A percentile compares a stretch with the other conserved stretches of the same genome.
Evolutionary conservation across 306 rosid genomes (phyloP).

Genomic region (Rubus parviflorus): DNA sequence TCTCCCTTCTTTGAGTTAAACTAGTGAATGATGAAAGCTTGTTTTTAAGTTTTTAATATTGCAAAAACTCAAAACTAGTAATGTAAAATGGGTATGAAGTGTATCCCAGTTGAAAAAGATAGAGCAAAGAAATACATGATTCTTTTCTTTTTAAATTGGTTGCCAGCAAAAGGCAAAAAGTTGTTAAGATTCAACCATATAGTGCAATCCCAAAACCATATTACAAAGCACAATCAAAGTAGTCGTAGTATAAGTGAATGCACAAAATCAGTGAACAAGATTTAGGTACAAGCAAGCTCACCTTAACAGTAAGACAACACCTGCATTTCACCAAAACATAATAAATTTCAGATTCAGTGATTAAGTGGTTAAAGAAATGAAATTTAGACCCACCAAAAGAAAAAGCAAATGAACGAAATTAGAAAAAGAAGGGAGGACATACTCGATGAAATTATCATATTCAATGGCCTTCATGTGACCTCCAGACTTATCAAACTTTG

Average conservation of each 20-base stretch:
- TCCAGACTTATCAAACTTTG: slow-evolving; percentile 92
- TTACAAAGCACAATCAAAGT: not conserved
- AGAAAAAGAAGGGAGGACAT: slow-evolving; percentile 10
- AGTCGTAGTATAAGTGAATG: not conserved
- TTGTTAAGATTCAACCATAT: not conserved
- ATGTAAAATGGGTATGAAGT: not conserved
- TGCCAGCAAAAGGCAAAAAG: not conserved
- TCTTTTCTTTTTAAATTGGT: not conserved
- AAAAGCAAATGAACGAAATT: not conserved
- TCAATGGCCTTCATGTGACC: slow-evolving; percentile 75
- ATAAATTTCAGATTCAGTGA: slow-evolving; percentile 16
- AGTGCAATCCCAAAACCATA: not conserved
- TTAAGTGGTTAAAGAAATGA: not conserved
- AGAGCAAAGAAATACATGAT: not conserved
- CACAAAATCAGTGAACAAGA: not conserved
- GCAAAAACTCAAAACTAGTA: not conserved
- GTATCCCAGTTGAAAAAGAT: not conserved
- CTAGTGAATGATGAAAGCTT: not conserved
- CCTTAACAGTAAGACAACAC: slow-evolving; percentile 98
- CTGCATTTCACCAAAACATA: slow-evolving; percentile 54
- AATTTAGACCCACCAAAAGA: not conserved
- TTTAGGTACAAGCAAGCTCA: slow-evolving; percentile 29
- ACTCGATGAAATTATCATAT: slow-evolving; percentile 98
- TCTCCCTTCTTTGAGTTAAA: not conserved
- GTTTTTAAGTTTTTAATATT: not conserved